phyloP scores from a whole-genome alignment of 106 monocot genomes.

The Dendrobium catenatum region DNA sequence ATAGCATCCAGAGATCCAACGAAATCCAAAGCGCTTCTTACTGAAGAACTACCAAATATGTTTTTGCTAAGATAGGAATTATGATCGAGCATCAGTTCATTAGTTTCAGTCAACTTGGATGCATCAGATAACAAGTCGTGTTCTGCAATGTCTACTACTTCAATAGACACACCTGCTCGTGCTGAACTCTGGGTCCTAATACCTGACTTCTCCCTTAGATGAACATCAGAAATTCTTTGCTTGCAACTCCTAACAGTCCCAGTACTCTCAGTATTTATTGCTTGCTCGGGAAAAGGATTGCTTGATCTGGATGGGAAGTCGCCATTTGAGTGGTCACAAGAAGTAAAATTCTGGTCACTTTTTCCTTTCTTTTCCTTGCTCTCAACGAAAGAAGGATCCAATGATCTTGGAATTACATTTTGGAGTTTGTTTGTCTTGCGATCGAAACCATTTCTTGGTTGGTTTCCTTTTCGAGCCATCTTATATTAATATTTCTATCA shows the following conservation, averaged over 20 bases:
- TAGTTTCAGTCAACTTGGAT: constrained; percentile 12
- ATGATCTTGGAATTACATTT: constrained; percentile 19
- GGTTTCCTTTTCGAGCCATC: constrained; percentile 73
- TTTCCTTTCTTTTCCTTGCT: constrained; percentile 15
- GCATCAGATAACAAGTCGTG: constrained; percentile 20
- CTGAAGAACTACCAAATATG: constrained; percentile 7
- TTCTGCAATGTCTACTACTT: constrained; percentile 13
- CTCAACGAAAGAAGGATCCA: constrained; percentile 18
- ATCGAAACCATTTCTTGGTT: constrained; percentile 38
- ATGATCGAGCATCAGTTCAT: neutral
- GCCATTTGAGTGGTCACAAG: constrained; percentile 11
- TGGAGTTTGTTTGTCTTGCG: constrained; percentile 19
- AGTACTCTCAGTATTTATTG: constrained; percentile 12
- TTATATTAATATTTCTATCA: constrained; percentile 2
- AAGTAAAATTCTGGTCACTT: constrained; percentile 12
- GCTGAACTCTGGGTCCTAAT: constrained; percentile 13
- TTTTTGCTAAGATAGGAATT: constrained; percentile 6
- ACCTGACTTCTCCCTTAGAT: constrained; percentile 21
- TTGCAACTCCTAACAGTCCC: constrained; percentile 27
- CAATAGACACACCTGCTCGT: constrained; percentile 4
- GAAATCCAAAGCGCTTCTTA: constrained; percentile 12
- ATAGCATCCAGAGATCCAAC: constrained; percentile 14
- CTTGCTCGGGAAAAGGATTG: constrained; percentile 6
- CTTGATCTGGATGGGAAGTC: constrained; percentile 13
- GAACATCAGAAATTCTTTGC: constrained; percentile 13